Percentiles rank a stretch among this genome's conserved stretches.
Conservation (phyloP, 306 rosid species). For the Carpinus fangiana region DNA sequence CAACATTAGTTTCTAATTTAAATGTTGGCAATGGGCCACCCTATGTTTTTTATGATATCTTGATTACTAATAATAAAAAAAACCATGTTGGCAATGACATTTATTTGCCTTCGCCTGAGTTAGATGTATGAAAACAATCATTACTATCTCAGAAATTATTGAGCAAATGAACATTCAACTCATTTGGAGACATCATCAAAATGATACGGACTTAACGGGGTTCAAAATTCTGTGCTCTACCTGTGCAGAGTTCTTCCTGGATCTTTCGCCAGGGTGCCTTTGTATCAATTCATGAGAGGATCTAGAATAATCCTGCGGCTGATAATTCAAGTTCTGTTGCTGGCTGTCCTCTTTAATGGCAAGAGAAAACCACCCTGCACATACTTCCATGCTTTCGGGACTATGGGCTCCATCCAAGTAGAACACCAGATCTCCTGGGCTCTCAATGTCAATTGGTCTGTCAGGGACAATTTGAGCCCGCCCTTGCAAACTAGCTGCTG, state of each 20-base stretch:
- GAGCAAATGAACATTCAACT: background rate
- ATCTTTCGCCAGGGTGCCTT: slow-evolving; percentile 33
- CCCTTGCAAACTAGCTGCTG: slow-evolving; percentile 84
- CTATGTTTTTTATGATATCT: no score
- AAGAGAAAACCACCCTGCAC: slow-evolving; percentile 86
- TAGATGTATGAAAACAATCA: background rate
- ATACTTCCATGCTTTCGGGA: slow-evolving; percentile 90
- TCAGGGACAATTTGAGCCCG: slow-evolving; percentile 91
- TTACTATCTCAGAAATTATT: background rate
- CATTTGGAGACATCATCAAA: background rate
- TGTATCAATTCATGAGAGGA: slow-evolving; percentile 43
- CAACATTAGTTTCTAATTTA: background rate
- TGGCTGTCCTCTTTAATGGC: slow-evolving; percentile 52
- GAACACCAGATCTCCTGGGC: slow-evolving; percentile 63
- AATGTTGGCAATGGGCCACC: background rate
- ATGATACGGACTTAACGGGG: slow-evolving; percentile 15
- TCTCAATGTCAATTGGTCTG: slow-evolving; percentile 40
- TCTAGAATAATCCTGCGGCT: slow-evolving; percentile 37
- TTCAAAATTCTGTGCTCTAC: slow-evolving; percentile 43
- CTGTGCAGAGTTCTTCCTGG: slow-evolving; percentile 55
- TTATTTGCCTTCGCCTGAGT: background rate
- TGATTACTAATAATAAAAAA: no score
- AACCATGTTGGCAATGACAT: background rate
- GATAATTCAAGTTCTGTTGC: slow-evolving; percentile 38
- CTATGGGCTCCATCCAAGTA: slow-evolving; percentile 97